Base-by-base conservation (phyloP, 805 yeast species). In the Wickerhamomyces bovis region DNA sequence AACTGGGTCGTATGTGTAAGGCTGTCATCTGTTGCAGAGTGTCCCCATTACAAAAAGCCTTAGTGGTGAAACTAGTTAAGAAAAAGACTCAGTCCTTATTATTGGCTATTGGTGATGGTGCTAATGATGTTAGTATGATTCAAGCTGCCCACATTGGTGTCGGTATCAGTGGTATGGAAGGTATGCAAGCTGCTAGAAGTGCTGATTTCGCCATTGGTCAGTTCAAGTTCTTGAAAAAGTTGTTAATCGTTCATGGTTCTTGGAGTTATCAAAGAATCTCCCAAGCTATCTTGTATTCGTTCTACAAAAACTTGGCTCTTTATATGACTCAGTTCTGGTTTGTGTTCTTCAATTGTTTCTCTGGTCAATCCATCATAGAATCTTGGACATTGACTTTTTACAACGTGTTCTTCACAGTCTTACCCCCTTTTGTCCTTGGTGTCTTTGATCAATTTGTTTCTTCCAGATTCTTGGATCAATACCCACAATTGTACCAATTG, bases 141-240 rank as follows among this genome's bases (percentile, higher is more conserved):
- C 99, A 94, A 67, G 98, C 99, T 15, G 99, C 99, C 0, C 98
- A 94, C 65, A 97, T 94, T 44, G 99, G 99, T 52, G 96, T 94
- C 21, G 99, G 99, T 63, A 95, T 94, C 52, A 87, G 95, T 67
- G 99, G 99, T 54, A 85, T 89, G 92, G 99, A 94, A 69, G 99
- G 99, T 55, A 89, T 90, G 89, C 99, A 94, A 67, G 99, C 99
- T 11, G 97, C 99, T 0, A 78, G 99, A 64, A 84, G 95, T 64
- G 98, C 99, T 0, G 99, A 94, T 72, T 81, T 94, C 50, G 89
- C 98, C 1, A 89, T 95, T 65, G 98, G 97, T 0, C 98, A 94
- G 64, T 94, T 94, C 76, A 83, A 83, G 63, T 94, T 79, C 64
- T 73, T 94, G 68, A 80, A 81, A 58, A 89, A 87, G 63, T 68